Evolutionary conservation across 129 eudicot genomes (phyloP).

Genomic region (Ambrosia artemisiifolia): DNA sequence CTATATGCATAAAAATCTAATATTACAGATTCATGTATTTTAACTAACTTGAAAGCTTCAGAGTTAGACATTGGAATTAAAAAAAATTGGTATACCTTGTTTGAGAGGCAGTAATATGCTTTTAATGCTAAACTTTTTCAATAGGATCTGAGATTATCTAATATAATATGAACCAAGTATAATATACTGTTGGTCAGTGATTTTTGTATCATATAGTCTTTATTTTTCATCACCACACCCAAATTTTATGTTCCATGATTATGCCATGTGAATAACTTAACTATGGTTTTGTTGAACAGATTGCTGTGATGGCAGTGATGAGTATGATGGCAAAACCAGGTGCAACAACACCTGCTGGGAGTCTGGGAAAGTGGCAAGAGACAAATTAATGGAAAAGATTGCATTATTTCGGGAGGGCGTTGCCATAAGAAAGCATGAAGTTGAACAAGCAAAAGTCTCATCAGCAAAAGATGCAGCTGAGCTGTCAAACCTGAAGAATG

Average conservation of each 20-base stretch:
- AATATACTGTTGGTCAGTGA: neutral
- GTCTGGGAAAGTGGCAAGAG: conserved; percentile 89
- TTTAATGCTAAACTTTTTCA: neutral
- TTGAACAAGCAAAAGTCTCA: conserved; percentile 62
- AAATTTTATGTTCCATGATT: conserved; percentile 9
- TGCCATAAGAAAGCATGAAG: conserved; percentile 53
- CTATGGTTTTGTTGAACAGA: conserved; percentile 42
- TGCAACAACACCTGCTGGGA: conserved; percentile 97
- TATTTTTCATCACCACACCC: neutral
- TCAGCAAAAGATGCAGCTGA: conserved; percentile 71
- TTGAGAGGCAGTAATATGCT: too few relatives aligned
- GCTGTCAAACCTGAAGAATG: conserved; percentile 60
- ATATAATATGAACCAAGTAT: neutral
- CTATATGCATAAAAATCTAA: too few relatives aligned
- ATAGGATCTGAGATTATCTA: neutral
- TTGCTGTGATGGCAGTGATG: conserved; percentile 99
- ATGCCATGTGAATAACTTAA: conserved; percentile 7
- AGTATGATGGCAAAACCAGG: conserved; percentile 75
- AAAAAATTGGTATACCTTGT: too few relatives aligned
- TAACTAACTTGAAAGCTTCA: too few relatives aligned
- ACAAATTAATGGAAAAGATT: conserved; percentile 67
- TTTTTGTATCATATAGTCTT: neutral
- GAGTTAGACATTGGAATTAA: too few relatives aligned
- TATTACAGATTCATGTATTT: too few relatives aligned
- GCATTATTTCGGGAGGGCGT: conserved; percentile 61